Conservation (phyloP, 2,329 filamentous ascomycete genomes). For the Colletotrichum sp. region DNA sequence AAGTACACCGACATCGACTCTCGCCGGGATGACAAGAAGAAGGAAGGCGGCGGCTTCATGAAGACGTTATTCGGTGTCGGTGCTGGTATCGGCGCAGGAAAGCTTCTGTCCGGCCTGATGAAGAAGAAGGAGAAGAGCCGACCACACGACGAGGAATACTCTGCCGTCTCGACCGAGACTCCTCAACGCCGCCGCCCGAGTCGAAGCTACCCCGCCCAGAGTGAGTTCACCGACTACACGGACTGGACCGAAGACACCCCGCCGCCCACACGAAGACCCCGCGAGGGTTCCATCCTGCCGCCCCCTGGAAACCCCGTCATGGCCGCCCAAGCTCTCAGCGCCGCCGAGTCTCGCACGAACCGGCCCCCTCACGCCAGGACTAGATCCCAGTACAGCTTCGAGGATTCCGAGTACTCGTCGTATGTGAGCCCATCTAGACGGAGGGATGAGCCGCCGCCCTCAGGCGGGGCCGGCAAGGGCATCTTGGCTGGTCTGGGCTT, state of each 20-base stretch:
- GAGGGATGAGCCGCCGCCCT: constrained; percentile 44
- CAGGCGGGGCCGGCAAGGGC: constrained; percentile 60
- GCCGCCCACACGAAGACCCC: constrained; percentile 16
- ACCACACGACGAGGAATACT: constrained; percentile 64
- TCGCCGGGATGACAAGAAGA: constrained; percentile 38
- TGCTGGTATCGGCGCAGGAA: constrained; percentile 66
- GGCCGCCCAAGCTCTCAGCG: constrained; percentile 52
- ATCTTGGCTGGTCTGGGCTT: constrained; percentile 67
- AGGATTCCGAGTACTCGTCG: constrained; percentile 64
- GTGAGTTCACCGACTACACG: constrained; percentile 57
- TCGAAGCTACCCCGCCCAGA: constrained; percentile 45
- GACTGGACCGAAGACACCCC: constrained; percentile 34
- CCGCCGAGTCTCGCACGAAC: constrained; percentile 49
- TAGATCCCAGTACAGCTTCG: constrained; percentile 47
- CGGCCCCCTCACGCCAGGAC: constrained; percentile 50
- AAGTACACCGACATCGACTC: constrained; percentile 60
- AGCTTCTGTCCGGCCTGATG: constrained; percentile 63
- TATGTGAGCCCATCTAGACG: constrained; percentile 68
- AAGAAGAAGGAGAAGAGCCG: constrained; percentile 53
- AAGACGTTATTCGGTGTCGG: constrained; percentile 65
- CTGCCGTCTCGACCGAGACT: constrained; percentile 66
- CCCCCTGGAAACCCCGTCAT: constrained; percentile 48
- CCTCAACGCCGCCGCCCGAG: constrained; percentile 50
- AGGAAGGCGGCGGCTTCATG: constrained; percentile 60
- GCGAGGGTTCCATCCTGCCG: constrained; percentile 49